Evolutionary conservation across 2,329 filamentous ascomycete genomes (phyloP).

Genomic region (Paecilomyces niveus): DNA sequence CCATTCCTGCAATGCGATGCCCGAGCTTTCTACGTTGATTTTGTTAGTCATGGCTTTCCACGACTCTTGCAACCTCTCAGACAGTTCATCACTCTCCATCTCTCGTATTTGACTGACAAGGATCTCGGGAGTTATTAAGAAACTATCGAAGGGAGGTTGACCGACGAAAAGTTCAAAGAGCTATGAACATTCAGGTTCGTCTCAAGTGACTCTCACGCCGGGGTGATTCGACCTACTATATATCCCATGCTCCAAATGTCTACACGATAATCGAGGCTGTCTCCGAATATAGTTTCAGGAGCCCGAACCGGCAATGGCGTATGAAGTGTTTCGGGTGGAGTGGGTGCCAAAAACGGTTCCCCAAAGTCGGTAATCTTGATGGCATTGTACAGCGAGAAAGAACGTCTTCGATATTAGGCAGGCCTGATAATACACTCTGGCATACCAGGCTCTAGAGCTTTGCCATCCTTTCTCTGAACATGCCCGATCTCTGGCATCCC

Average conservation of each 20-base stretch:
- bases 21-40: slow-evolving; percentile 8
- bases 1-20: slow-evolving; percentile 26
- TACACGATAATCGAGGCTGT: slow-evolving; percentile 27
- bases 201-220: background rate
- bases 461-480: slow-evolving; percentile 16
- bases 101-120: slow-evolving; percentile 32
- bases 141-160: slow-evolving; percentile 31
- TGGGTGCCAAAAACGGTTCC: slow-evolving; percentile 23
- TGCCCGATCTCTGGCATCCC: slow-evolving; percentile 18
- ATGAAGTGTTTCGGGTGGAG: slow-evolving; percentile 20
- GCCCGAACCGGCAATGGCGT: slow-evolving; percentile 28
- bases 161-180: slow-evolving; percentile 34
- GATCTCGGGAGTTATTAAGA: slow-evolving; percentile 24
- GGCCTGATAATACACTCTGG: slow-evolving; percentile 19
- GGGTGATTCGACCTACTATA: slow-evolving; percentile 19
- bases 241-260: slow-evolving; percentile 35
- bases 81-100: slow-evolving; percentile 24
- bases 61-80: slow-evolving; percentile 24
- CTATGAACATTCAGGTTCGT: slow-evolving; percentile 13
- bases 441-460: slow-evolving; percentile 12
- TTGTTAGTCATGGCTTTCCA: slow-evolving; percentile 19
- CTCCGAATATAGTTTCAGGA: slow-evolving; percentile 33
- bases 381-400: slow-evolving; percentile 5
- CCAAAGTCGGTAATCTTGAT: slow-evolving; percentile 35
- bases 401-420: slow-evolving; percentile 5